These are phyloP conservation scores for Saccharomyces hybrid DNA, from an alignment of 1,139 yeast species.

Conservation along the genomic window DNA sequence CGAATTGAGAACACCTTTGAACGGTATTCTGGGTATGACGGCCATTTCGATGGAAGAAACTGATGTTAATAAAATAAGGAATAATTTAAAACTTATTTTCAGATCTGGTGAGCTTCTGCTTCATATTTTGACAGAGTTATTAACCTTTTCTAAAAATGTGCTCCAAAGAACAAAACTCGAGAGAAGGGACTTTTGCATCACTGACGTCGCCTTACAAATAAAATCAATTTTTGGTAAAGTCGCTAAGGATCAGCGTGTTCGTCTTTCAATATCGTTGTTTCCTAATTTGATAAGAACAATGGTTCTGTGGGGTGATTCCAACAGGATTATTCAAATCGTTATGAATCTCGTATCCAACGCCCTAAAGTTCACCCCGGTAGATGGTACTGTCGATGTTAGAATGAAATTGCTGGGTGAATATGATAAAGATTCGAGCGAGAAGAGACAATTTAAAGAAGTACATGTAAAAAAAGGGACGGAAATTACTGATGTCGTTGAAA, in stretches of 20 bases:
- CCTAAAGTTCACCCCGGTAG: conserved; percentile 79
- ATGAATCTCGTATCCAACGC: conserved; percentile 86
- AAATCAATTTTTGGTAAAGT: conserved; percentile 81
- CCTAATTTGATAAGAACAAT: conserved; percentile 56
- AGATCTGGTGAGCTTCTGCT: conserved; percentile 80
- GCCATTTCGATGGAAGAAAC: conserved; percentile 85
- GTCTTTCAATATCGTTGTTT: conserved; percentile 45
- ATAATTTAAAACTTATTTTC: conserved; percentile 66
- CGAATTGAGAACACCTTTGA: conserved; percentile 88
- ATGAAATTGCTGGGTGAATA: conserved; percentile 63
- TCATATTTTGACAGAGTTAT: conserved; percentile 79
- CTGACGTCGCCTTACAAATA: conserved; percentile 76
- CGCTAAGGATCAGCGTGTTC: conserved; percentile 70
- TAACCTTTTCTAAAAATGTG: conserved; percentile 85
- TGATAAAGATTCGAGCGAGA: conserved; percentile 43
- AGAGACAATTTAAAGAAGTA: conserved; percentile 34
- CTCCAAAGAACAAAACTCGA: conserved; percentile 78
- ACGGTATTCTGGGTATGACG: conserved; percentile 95
- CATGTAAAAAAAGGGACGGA: conserved; percentile 29
- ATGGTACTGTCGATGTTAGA: conserved; percentile 68
- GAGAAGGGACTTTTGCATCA: conserved; percentile 61
- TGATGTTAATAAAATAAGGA: conserved; percentile 57
- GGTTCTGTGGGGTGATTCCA: conserved; percentile 75
- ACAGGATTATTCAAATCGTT: conserved; percentile 77
- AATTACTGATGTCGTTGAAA: not conserved